These are phyloP conservation scores for Pilaira anomala DNA, from an alignment of 192 early-diverging fungal species.

Conservation along the genomic window DNA sequence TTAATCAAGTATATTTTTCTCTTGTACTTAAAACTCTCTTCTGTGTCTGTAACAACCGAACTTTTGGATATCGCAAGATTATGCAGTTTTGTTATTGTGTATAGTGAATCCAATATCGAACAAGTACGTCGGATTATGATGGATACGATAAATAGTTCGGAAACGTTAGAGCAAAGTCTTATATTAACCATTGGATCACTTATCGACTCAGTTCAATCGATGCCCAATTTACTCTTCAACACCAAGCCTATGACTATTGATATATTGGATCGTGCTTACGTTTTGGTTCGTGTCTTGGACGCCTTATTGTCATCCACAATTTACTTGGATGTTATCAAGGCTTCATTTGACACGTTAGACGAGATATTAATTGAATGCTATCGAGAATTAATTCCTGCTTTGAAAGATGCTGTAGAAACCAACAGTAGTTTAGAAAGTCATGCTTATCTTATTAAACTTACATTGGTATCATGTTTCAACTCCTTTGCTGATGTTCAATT, in stretches of 20 bases:
- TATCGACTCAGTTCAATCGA: background rate
- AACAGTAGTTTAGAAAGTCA: background rate
- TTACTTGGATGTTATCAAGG: background rate
- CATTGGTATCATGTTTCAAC: slow-evolving; percentile 49
- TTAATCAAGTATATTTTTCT: background rate
- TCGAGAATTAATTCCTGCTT: background rate
- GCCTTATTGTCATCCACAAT: background rate
- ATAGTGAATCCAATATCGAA: slow-evolving; percentile 1
- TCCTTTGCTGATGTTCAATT: slow-evolving; percentile 48
- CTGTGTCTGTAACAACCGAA: too few species aligned
- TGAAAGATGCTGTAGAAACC: background rate
- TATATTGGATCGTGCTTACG: background rate
- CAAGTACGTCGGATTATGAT: slow-evolving; percentile 1
- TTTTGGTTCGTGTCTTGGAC: slow-evolving; percentile 4
- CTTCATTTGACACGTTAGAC: too few species aligned
- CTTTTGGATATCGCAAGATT: background rate
- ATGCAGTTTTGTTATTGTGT: slow-evolving; percentile 1
- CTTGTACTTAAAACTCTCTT: background rate
- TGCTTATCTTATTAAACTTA: slow-evolving; percentile 42
- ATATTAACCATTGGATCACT: background rate
- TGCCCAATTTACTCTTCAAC: background rate
- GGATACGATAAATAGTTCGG: background rate
- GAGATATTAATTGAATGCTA: background rate
- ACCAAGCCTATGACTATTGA: background rate
- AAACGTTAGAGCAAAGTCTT: background rate